Base-by-base conservation (phyloP, 306 rosid species). In the Bauhinia variegata region DNA sequence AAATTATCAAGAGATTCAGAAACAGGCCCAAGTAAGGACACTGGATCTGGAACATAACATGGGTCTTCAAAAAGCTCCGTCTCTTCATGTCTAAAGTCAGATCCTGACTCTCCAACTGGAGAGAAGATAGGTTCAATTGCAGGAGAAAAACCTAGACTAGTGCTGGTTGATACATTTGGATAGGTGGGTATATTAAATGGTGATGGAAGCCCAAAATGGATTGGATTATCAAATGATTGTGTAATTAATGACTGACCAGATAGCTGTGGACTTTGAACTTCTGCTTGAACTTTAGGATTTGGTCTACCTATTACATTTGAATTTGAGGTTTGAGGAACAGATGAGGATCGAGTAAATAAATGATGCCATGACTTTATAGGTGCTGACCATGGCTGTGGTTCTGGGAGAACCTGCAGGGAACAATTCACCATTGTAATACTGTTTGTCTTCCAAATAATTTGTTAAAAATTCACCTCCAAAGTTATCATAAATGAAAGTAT, bases 301-400 rank as follows among this genome's bases (percentile, higher is more conserved):
- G 99, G 99, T 80, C 96, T 86, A 67, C 96, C 85, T 67, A 88
- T 95, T 65, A 95, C 97, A 82, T 75, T 90, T 70, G 79, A 66
- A 80, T 70, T 88, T 5, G 96, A 68, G 18, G 90, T 69, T 63
- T 79, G 79, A 52, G 88, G 89, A 67, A 65, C 83, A 32, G 95
- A 52, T 8, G 96, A 59, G 11, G 96, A 85, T 55, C 92, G 92
- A 55, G 95, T 88, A 83, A 90, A 95, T 79, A 95, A 83, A 51
- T 95, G 99, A 73, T 95, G 97, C 99, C 99, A 95, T 7, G 99
- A 84, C 72, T 82, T 95, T 79, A 83, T 90, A 33, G 95, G 99
- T 18, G 83, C 83, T 64, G 80, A 47, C 75, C 83, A 82, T 50
- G 95, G 79, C 65, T 82, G 91, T 16, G 80, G 68, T 70, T 88